Base-by-base conservation (phyloP, 2,329 filamentous ascomycete species). In the Trichoderma afroharzianum region DNA sequence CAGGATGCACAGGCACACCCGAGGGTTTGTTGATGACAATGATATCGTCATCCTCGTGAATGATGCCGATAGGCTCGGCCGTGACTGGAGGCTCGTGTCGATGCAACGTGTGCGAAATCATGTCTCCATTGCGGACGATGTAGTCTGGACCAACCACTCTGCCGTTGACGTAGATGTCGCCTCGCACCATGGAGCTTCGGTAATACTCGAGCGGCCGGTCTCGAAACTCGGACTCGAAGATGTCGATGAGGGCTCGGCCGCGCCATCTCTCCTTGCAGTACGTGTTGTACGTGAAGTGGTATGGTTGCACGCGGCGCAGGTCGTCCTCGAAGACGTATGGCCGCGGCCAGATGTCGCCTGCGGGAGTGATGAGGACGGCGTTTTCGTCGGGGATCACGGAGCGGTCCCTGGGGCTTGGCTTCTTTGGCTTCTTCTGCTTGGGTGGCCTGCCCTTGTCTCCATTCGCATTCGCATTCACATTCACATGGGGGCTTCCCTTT, bases 21-120 rank as follows among this genome's bases (percentile, higher is more conserved):
- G 95, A 92, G 0, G 96, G 96, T 81, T 99, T 99, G 83, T 98
- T 94, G 80, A 99, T 97, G 73, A 98, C 95, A 72, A 99, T 92
- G 85, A 99, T 91, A 75, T 95, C 92, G 59, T 97, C 89, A 76
- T 97, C 94, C 81, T 99, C 96, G 81, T 97, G 92, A 50, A 99
- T 90, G 59, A 98, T 88, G 18, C 88, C 89, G 63, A 99, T 91
- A 0, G 93, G 89, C 55, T 93, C 88, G 18, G 90, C 91, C 2
- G 93, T 95, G 36, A 98, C 94, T 1, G 96, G 96, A 2, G 96
- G 96, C 81, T 99, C 96, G 80, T 99, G 96, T 15, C 96, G 92
- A 81, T 99, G 96, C 73, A 97, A 87, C 4, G 94, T 98, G 81
- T 99, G 96, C 12, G 93, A 95, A 69, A 99, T 91, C 70, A 97